Base-by-base conservation (phyloP, 2,329 filamentous ascomycete genomes). In the Pseudogymnoascus pannorum region DNA sequence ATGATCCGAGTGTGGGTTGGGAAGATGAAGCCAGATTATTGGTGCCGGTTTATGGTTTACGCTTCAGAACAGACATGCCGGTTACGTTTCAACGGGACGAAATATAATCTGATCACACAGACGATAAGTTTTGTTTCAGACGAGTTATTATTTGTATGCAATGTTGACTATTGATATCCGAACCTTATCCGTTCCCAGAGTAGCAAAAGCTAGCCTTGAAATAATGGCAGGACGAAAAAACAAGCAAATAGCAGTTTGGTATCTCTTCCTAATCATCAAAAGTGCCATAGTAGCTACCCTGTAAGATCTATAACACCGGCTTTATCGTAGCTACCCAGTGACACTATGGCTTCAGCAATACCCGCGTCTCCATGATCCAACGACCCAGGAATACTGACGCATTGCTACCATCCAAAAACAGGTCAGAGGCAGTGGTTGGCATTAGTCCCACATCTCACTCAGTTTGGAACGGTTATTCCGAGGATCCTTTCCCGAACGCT, bases 401-500 rank as follows among this genome's bases (percentile, higher is more conserved):
- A 18, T 20, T 54, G 8, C 8, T 11, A 54, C 29, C 24, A 22
- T n/a, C 5, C 24, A 31, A 54, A 31, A 31, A 54, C 26, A 31
- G 33, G 26, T 31, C 16, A 5, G 26, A 18, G 7, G 8, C 29
- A 12, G 11, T 54, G 16, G 11, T 31, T 54, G 16, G 48, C 29
- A 31, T 54, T 8, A 54, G 26, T 54, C 48, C 57, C 57, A 71
- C 57, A 58, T 65, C 7, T 44, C 63, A 3, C 31, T 70, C 1
- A 65, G 64, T 18, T 60, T 64, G 5, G 65, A 70, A 58, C 67
- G 67, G 18, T 31, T 54, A 35, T 61, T 35, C 8, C 59, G 40
- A 33, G 59, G 26, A 22, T 61, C 59, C 7, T 16, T 57, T 33
- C 42, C 59, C 24, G 20, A n/a, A 2, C 29, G 16, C 35, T 59